Conservation (phyloP, 2,329 filamentous ascomycete species). For the Botrytis cinerea region DNA sequence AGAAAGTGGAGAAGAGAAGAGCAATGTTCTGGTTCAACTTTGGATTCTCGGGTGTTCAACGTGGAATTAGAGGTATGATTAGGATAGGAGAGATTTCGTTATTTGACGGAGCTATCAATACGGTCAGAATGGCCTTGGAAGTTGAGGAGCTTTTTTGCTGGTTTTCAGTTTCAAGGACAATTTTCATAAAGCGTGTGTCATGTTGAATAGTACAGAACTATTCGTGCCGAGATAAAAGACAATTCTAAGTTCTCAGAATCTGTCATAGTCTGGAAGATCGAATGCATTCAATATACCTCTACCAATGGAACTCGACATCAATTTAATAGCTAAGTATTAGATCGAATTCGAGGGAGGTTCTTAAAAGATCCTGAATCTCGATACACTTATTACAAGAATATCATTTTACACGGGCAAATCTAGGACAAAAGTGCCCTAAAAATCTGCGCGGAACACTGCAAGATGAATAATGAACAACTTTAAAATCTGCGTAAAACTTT, state of each 20-base stretch:
- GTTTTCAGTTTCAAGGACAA: neutral
- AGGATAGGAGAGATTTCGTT: neutral
- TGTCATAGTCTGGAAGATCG: neutral
- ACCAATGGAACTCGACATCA: neutral
- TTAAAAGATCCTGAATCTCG: neutral
- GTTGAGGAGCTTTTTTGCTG: too few species aligned
- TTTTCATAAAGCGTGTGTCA: neutral
- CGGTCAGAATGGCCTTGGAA: too few species aligned
- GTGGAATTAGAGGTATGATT: neutral
- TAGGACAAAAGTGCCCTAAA: neutral
- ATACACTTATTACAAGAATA: neutral
- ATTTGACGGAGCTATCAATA: neutral
- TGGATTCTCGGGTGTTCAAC: neutral
- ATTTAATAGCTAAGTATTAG: neutral
- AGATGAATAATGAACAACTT: neutral
- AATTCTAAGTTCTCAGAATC: neutral
- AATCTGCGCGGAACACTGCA: neutral
- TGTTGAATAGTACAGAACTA: neutral
- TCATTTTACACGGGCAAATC: neutral
- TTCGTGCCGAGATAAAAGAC: neutral
- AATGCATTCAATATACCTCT: neutral
- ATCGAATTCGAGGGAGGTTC: neutral
- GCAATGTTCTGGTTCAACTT: neutral
- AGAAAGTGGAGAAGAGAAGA: neutral
- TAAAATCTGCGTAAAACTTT: neutral